A percentile compares a stretch with the other conserved stretches of the same genome.
These are phyloP conservation scores for Petasospora rhodanensis DNA, from an alignment of 1,139 yeast genomes.

Conservation along the genomic window DNA sequence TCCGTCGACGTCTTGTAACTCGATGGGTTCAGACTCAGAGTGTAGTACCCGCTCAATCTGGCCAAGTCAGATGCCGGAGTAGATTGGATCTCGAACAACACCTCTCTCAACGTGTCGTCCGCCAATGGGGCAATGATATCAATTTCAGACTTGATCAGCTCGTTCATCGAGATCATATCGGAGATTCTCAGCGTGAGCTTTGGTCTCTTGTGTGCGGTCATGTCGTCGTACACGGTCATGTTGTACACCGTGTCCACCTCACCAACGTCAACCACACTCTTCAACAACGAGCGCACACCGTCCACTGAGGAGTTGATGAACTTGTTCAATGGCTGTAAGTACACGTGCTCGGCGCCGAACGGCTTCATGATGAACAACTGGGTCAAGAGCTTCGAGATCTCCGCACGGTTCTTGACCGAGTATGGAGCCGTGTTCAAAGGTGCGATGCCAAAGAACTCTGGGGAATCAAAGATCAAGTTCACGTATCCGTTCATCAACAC, in stretches of 20 bases:
- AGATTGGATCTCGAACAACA: constrained; percentile 38
- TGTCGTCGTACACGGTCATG: constrained; percentile 66
- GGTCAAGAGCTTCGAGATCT: constrained; percentile 54
- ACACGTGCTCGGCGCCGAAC: constrained; percentile 58
- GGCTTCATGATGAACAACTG: constrained; percentile 67
- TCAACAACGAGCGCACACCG: constrained; percentile 41
- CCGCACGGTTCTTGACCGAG: constrained; percentile 48
- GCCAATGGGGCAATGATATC: constrained; percentile 44
- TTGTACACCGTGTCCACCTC: constrained; percentile 59
- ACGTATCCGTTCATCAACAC: constrained; percentile 61
- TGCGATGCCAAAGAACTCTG: constrained; percentile 62
- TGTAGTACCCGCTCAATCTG: constrained; percentile 28
- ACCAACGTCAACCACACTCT: constrained; percentile 47
- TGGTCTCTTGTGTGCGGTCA: constrained; percentile 65
- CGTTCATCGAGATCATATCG: constrained; percentile 60
- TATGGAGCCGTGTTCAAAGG: constrained; percentile 29
- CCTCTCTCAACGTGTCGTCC: constrained; percentile 54
- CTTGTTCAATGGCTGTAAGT: constrained; percentile 76
- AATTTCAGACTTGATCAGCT: constrained; percentile 49
- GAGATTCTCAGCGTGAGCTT: constrained; percentile 55
- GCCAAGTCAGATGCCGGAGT: constrained; percentile 40
- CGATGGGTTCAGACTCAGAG: constrained; percentile 46
- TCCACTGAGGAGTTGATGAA: constrained; percentile 52
- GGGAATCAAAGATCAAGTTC: constrained; percentile 59
- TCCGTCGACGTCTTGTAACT: constrained; percentile 34